These are phyloP conservation scores for Babesia ovis DNA, from an alignment of 169 alveolate genomes.

Conservation along the genomic window DNA sequence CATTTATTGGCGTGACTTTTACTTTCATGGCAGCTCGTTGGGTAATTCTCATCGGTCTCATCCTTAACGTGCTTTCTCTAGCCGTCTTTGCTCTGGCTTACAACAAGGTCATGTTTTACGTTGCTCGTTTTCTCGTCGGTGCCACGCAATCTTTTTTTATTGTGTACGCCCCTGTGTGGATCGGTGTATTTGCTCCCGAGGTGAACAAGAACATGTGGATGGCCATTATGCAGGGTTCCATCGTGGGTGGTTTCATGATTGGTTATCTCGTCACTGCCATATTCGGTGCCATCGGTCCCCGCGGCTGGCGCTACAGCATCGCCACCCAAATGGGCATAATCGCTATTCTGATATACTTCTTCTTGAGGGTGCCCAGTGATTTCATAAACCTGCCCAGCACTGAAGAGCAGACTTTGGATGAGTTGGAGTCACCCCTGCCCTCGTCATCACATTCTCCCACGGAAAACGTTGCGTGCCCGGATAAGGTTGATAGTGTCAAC, in stretches of 20 bases:
- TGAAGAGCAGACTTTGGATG: not conserved
- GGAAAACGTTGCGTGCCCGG: not conserved
- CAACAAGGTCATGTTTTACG: slow-evolving; percentile 73
- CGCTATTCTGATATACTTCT: slow-evolving; percentile 8
- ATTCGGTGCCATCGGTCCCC: not conserved
- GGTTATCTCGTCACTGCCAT: slow-evolving; percentile 71
- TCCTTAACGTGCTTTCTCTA: slow-evolving; percentile 59
- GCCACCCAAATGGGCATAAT: slow-evolving; percentile 17
- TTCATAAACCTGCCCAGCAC: slow-evolving; percentile 20
- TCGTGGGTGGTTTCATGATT: slow-evolving; percentile 83
- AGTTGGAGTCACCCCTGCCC: not conserved
- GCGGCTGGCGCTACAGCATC: slow-evolving; percentile 54
- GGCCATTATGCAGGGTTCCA: slow-evolving; percentile 89
- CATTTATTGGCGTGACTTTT: slow-evolving; percentile 72
- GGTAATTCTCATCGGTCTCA: slow-evolving; percentile 65
- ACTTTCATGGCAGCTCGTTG: slow-evolving; percentile 67
- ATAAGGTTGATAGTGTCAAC: no score
- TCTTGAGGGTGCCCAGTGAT: slow-evolving; percentile 27
- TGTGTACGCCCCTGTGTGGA: slow-evolving; percentile 94
- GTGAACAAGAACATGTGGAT: slow-evolving; percentile 89
- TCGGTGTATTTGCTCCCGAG: slow-evolving; percentile 89
- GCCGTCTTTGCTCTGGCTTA: slow-evolving; percentile 70
- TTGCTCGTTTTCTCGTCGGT: slow-evolving; percentile 87
- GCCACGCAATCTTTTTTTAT: slow-evolving; percentile 89
- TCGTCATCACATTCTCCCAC: not conserved